phyloP scores from a whole-genome alignment of 2,329 filamentous ascomycete genomes.

The Hypoxylon sp. region DNA sequence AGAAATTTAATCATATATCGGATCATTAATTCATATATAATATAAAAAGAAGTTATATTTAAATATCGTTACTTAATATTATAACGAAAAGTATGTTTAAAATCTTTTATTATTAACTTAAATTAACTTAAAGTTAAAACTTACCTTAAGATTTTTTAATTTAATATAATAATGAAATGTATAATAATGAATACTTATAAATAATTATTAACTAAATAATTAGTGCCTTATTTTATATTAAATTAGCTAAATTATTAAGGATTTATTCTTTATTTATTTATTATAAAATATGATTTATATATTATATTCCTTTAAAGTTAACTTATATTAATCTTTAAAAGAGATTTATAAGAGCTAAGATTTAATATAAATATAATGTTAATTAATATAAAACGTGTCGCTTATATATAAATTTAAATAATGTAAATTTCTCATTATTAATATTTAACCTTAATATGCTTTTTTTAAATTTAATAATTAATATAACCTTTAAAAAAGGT shows the following conservation, averaged over 20 bases:
- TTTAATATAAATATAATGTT: neutral
- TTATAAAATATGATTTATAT: neutral
- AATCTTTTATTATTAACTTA: neutral
- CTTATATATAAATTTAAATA: conserved; percentile 1
- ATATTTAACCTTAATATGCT: neutral
- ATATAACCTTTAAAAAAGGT: conserved; percentile 1
- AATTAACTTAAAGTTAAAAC: neutral
- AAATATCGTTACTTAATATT: neutral
- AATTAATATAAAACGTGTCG: neutral
- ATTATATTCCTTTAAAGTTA: neutral
- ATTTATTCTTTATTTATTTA: neutral
- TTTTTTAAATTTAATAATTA: neutral
- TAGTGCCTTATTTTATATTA: conserved; percentile 2
- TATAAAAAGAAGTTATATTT: neutral
- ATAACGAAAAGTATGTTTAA: neutral
- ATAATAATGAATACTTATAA: conserved; percentile 3
- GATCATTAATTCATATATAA: no score
- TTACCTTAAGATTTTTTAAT: neutral
- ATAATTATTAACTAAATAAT: conserved; percentile 1
- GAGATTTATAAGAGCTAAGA: neutral
- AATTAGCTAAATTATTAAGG: neutral
- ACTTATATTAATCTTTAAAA: conserved; percentile 3
- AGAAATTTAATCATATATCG: neutral
- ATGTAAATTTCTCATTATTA: no score
- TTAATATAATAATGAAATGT: neutral